Conservation (phyloP, 1,284 basidiomycete species). For the Hymenochaete sp. region DNA sequence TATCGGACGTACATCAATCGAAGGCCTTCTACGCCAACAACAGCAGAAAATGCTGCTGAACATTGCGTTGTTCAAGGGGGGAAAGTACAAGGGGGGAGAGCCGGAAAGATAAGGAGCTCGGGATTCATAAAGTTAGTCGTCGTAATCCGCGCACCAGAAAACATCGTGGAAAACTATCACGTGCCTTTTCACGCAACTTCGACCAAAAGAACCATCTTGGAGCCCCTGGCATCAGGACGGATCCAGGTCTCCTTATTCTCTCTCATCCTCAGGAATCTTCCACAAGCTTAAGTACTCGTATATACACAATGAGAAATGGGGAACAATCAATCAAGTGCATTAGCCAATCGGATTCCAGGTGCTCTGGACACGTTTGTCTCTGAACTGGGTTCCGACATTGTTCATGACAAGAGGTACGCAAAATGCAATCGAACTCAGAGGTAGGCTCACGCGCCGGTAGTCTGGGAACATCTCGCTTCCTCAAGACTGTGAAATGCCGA, state of each 20-base stretch:
- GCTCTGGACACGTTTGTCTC: constrained; percentile 85
- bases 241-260: too few species aligned
- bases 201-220: neutral
- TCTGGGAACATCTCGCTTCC: constrained; percentile 86
- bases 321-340: constrained; percentile 57
- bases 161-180: too few species aligned
- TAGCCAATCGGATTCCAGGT: constrained; percentile 59
- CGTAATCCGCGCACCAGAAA: too few species aligned
- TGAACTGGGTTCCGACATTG: constrained; percentile 77
- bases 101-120: too few species aligned
- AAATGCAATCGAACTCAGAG: neutral
- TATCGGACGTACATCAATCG: neutral
- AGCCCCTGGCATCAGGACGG: constrained; percentile 1
- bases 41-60: constrained; percentile 12
- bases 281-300: too few species aligned
- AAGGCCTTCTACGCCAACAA: constrained; percentile 6
- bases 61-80: constrained; percentile 3
- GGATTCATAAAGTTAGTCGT: too few species aligned
- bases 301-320: constrained; percentile 47
- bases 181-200: too few species aligned
- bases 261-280: too few species aligned
- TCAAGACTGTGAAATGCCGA: constrained; percentile 82
- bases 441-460: constrained; percentile 31
- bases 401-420: constrained; percentile 83
- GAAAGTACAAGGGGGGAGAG: neutral